phyloP scores from a whole-genome alignment of 2,329 filamentous ascomycete species.

The Phyllosticta paracitricarpa region DNA sequence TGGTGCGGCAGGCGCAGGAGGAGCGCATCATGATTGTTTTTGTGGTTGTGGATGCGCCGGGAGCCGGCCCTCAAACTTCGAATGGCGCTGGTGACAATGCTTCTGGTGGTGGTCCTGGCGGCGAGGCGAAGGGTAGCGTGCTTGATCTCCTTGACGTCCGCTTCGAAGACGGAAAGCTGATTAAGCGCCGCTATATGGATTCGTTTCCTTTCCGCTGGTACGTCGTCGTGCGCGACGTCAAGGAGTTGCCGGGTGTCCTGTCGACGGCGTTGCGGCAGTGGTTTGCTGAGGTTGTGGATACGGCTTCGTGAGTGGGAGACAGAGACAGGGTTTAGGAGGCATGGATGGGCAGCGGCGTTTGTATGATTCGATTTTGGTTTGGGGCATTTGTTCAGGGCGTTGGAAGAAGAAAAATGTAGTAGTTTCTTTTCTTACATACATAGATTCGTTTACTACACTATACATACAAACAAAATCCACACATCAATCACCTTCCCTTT shows the following conservation, averaged over 20 bases:
- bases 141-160: constrained; percentile 80
- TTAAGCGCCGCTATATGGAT: constrained; percentile 86
- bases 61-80: neutral
- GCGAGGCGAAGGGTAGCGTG: constrained; percentile 51
- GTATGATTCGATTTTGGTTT: neutral
- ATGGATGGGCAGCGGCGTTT: neutral
- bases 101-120: constrained; percentile 8
- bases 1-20: constrained; percentile 81
- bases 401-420: neutral
- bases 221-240: constrained; percentile 82
- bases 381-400: neutral
- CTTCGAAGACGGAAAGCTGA: constrained; percentile 64
- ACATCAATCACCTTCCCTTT: neutral
- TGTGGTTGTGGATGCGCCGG: constrained; percentile 72
- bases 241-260: constrained; percentile 80
- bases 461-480: neutral
- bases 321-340: neutral
- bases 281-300: constrained; percentile 66
- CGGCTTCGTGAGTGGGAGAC: neutral
- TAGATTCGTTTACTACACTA: neutral
- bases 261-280: constrained; percentile 85
- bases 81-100: neutral
- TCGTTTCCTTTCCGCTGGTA: constrained; percentile 97
- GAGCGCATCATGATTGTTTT: constrained; percentile 98
- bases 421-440: neutral